These are phyloP conservation scores for Alopecurus myosuroides DNA, from an alignment of 176 grass and related monocot genomes.

Conservation along the genomic window DNA sequence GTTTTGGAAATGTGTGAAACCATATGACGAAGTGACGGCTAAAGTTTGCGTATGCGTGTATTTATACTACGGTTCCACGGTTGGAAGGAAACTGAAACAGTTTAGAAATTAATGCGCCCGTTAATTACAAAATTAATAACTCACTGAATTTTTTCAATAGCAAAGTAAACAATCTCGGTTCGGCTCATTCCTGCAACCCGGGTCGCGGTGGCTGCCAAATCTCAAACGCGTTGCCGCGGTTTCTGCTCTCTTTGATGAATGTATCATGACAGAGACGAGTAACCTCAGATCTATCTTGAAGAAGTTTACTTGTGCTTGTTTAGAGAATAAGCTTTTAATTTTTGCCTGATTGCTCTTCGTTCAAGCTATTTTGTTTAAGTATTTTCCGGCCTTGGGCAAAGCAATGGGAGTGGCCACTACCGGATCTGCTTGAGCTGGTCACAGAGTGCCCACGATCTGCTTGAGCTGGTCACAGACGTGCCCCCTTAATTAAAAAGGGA, in stretches of 20 bases:
- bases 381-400: neutral
- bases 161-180: too few species aligned
- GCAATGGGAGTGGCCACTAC: too few species aligned
- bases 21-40: too few species aligned
- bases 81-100: too few species aligned
- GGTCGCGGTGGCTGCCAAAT: slow-evolving; percentile 63
- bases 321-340: neutral
- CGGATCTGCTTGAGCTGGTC: neutral
- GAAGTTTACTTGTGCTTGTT: neutral
- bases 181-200: too few species aligned
- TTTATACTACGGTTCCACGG: too few species aligned
- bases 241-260: slow-evolving; percentile 76
- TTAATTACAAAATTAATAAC: too few species aligned
- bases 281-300: slow-evolving; percentile 54
- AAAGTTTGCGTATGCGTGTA: too few species aligned
- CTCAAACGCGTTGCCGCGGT: slow-evolving; percentile 79
- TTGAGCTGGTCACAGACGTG: neutral
- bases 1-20: too few species aligned
- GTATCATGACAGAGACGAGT: slow-evolving; percentile 47
- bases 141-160: too few species aligned
- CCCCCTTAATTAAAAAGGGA: neutral
- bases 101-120: too few species aligned
- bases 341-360: neutral
- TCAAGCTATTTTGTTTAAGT: neutral
- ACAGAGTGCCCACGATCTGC: too few species aligned